Evolutionary conservation across 495 filamentous ascomycete genomes (phyloP).

Genomic region (Xylaria castorea): DNA sequence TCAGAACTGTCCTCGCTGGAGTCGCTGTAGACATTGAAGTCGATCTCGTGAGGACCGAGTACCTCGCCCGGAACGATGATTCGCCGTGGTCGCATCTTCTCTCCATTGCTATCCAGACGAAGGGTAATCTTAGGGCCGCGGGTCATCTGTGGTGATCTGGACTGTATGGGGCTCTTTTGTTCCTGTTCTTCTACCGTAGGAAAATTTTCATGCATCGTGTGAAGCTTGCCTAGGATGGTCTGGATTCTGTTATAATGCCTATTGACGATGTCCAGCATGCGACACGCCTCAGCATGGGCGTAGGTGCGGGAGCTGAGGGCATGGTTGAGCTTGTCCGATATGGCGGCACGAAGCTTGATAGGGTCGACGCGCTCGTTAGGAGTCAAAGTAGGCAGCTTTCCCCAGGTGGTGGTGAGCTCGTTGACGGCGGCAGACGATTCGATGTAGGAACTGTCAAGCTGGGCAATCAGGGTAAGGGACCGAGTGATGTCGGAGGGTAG

Average conservation of each 20-base stretch:
- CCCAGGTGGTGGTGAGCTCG: conserved; percentile 75
- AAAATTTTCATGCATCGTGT: conserved; percentile 69
- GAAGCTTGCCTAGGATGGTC: conserved; percentile 81
- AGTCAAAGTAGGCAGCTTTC: conserved; percentile 68
- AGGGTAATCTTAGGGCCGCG: conserved; percentile 69
- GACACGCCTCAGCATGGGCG: conserved; percentile 80
- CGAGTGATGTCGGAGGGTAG: conserved; percentile 91
- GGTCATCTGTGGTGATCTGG: conserved; percentile 62
- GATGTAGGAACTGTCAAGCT: conserved; percentile 76
- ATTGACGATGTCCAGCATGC: conserved; percentile 77
- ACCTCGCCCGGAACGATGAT: conserved; percentile 66
- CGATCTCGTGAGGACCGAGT: conserved; percentile 62
- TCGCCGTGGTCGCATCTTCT: conserved; percentile 51
- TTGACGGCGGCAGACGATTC: conserved; percentile 72
- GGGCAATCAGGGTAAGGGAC: conserved; percentile 84
- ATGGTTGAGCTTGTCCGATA: conserved; percentile 75
- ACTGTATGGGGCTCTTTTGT: conserved; percentile 58
- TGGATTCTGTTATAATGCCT: conserved; percentile 78
- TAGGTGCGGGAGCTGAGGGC: conserved; percentile 78
- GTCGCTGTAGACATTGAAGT: conserved; percentile 57
- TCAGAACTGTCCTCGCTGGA: conserved; percentile 52
- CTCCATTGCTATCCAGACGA: conserved; percentile 62
- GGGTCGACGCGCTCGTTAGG: conserved; percentile 52
- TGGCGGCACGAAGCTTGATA: conserved; percentile 70
- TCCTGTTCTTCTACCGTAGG: conserved; percentile 59